Evolutionary conservation across 2,329 filamentous ascomycete species (phyloP).

Genomic region (Pseudogymnoascus sp.): DNA sequence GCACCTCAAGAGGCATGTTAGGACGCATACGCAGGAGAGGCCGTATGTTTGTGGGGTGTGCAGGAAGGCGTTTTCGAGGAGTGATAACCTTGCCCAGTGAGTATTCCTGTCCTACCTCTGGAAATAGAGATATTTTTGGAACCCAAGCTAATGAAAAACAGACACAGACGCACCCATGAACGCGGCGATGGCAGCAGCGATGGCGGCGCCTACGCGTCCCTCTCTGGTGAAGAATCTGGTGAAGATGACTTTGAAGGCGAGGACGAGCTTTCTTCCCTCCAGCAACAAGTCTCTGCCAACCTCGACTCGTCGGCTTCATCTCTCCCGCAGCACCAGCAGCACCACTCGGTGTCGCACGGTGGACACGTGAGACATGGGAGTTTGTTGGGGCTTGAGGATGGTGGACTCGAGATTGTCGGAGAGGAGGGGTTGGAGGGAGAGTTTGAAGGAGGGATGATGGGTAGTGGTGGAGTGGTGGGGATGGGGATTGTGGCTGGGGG

Average conservation of each 20-base stretch:
- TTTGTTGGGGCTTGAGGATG: not conserved
- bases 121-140: not conserved
- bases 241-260: conserved; percentile 77
- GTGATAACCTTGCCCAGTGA: conserved; percentile 98
- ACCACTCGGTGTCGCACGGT: no score
- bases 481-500: not conserved
- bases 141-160: conserved; percentile 25
- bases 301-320: no score
- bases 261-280: conserved; percentile 72
- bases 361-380: not conserved
- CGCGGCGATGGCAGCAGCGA: conserved; percentile 50
- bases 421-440: not conserved
- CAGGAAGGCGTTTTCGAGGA: conserved; percentile 97
- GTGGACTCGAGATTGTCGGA: not conserved
- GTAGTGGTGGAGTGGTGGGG: not conserved
- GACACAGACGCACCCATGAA: conserved; percentile 76
- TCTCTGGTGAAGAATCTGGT: conserved; percentile 70
- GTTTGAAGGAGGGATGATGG: not conserved
- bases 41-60: conserved; percentile 96
- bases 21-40: conserved; percentile 98
- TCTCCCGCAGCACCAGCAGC: no score
- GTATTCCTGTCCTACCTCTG: conserved; percentile 25
- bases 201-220: conserved; percentile 49
- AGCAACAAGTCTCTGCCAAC: conserved; percentile 62
- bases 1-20: conserved; percentile 98